Evolutionary conservation across 2,329 filamentous ascomycete genomes (phyloP).

Genomic region (Westerdykella sp.): DNA sequence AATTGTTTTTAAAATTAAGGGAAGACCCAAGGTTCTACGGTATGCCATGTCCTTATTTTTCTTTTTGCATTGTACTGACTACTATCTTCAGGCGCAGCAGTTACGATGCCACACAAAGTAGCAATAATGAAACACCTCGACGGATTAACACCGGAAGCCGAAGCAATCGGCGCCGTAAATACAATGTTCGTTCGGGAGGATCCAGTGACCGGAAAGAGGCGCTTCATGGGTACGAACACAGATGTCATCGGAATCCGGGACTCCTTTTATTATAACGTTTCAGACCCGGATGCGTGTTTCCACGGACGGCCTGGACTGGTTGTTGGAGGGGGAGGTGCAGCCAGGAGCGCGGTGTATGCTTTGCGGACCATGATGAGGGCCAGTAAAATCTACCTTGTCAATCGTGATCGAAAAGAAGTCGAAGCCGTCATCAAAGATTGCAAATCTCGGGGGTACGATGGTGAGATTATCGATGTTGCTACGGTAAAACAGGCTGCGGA

Average conservation of each 20-base stretch:
- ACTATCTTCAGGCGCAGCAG: conserved; percentile 51
- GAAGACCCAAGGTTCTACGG: conserved; percentile 58
- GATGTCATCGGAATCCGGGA: conserved; percentile 74
- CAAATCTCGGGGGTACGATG: conserved; percentile 52
- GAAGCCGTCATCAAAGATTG: conserved; percentile 62
- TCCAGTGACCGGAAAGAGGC: conserved; percentile 41
- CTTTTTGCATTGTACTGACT: not conserved
- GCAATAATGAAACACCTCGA: conserved; percentile 68
- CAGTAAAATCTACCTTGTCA: conserved; percentile 67
- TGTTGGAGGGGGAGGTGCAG: conserved; percentile 71
- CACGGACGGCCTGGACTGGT: conserved; percentile 62
- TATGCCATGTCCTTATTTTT: conserved; percentile 23
- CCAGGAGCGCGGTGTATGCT: conserved; percentile 71
- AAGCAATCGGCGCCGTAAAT: conserved; percentile 71
- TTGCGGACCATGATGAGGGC: conserved; percentile 63
- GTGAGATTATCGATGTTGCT: conserved; percentile 55
- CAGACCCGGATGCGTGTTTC: conserved; percentile 44
- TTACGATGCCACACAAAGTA: conserved; percentile 83
- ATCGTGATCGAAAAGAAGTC: conserved; percentile 64
- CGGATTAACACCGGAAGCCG: conserved; percentile 64
- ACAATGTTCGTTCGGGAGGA: conserved; percentile 62
- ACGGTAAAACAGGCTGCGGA: conserved; percentile 54
- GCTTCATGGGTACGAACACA: conserved; percentile 70
- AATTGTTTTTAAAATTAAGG: conserved; percentile 44
- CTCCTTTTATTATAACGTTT: conserved; percentile 51